A percentile compares a stretch with the other conserved stretches of the same genome.
phyloP scores from a whole-genome alignment of 179 eudicot species.

The Amaranthus tricolor region DNA sequence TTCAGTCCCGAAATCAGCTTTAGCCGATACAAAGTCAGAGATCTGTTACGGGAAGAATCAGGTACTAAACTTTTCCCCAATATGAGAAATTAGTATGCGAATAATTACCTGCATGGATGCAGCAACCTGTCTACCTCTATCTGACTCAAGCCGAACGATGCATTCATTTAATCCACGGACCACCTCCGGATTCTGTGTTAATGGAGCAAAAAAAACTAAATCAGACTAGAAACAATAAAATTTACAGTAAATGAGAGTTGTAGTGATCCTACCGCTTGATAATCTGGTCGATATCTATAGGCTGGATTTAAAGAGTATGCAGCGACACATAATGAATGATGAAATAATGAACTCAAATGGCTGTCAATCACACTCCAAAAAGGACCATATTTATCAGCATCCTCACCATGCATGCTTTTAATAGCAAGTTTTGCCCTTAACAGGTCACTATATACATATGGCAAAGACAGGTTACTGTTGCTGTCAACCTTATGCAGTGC shows the following conservation, averaged over 20 bases:
- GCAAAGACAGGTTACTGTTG: conserved; percentile 67
- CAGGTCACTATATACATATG: conserved; percentile 78
- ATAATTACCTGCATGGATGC: conserved; percentile 86
- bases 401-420: conserved; percentile 65
- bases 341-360: conserved; percentile 60
- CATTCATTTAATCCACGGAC: conserved; percentile 89
- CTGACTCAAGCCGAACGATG: conserved; percentile 76
- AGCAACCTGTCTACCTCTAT: conserved; percentile 65
- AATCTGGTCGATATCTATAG: conserved; percentile 74
- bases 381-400: conserved; percentile 66
- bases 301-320: conserved; percentile 89
- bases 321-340: conserved; percentile 81
- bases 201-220: conserved; percentile 17
- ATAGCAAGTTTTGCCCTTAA: conserved; percentile 70
- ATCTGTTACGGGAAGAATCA: conserved; percentile 44
- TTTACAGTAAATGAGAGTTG: conserved; percentile 3
- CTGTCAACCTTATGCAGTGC: conserved; percentile 58
- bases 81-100: neutral
- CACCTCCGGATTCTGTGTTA: conserved; percentile 75
- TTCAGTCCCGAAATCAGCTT: conserved; percentile 98
- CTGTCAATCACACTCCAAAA: conserved; percentile 81
- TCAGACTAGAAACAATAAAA: conserved; percentile 14
- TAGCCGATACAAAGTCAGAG: conserved; percentile 81
- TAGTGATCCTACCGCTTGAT: conserved; percentile 53
- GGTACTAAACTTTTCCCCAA: neutral